These are phyloP conservation scores for Forsythia viridissima DNA, from an alignment of 257 asterid genomes.

Conservation along the genomic window DNA sequence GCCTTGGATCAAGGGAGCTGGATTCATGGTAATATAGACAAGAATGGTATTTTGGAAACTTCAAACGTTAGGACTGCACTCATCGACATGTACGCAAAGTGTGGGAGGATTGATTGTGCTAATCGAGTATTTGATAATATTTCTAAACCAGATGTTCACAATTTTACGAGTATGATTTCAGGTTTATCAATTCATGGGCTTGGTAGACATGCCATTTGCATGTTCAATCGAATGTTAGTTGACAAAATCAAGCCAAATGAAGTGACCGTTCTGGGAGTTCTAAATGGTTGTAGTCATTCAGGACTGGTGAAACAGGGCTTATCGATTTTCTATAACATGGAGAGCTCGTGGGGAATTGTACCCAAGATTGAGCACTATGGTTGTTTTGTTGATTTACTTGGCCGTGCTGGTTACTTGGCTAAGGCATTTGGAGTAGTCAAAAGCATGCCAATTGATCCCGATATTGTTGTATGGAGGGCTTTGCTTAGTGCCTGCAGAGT, in stretches of 20 bases:
- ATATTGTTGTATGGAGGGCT: constrained; percentile 70
- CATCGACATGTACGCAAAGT: constrained; percentile 83
- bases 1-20: constrained; percentile 67
- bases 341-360: constrained; percentile 46
- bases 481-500: constrained; percentile 74
- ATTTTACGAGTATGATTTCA: constrained; percentile 71
- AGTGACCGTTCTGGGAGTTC: constrained; percentile 63
- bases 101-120: constrained; percentile 67
- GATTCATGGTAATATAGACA: constrained; percentile 52
- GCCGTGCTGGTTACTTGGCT: constrained; percentile 79
- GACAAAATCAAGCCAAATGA: constrained; percentile 55
- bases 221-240: constrained; percentile 57
- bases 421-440: constrained; percentile 65
- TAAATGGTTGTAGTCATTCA: constrained; percentile 84
- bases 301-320: constrained; percentile 70
- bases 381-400: constrained; percentile 76
- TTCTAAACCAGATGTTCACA: constrained; percentile 45
- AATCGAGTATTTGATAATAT: constrained; percentile 44
- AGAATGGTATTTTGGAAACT: constrained; percentile 29
- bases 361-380: constrained; percentile 82
- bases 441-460: constrained; percentile 66
- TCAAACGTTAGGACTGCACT: constrained; percentile 64
- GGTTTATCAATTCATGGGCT: constrained; percentile 71
- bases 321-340: constrained; percentile 64
- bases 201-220: constrained; percentile 50